Evolutionary conservation across 441 rosid genomes (phyloP).

Genomic region (Raphanus hybrid): DNA sequence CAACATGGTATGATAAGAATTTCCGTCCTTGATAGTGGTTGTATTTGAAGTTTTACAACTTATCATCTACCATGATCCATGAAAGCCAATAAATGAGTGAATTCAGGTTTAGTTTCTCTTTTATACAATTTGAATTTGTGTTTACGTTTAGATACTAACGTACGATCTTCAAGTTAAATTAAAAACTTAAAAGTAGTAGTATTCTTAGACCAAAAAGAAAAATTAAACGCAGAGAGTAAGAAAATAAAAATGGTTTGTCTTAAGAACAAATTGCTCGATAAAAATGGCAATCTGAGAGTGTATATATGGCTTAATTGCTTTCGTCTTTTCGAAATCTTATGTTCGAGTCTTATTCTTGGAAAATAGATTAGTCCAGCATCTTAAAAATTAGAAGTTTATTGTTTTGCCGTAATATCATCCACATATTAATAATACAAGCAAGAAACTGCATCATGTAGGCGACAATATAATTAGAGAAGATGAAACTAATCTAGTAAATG

Average conservation of each 20-base stretch:
- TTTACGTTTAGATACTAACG: not conserved
- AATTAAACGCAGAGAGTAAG: not conserved
- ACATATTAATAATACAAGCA: slow-evolving; percentile 9
- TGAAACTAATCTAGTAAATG: slow-evolving; percentile 30
- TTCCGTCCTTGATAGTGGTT: slow-evolving; percentile 10
- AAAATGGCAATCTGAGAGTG: not conserved
- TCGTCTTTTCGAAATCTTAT: slow-evolving; percentile 20
- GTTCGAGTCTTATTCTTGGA: slow-evolving; percentile 19
- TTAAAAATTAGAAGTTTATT: slow-evolving; percentile 12
- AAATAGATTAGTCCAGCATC: slow-evolving; percentile 26
- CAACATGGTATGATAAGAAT: not conserved
- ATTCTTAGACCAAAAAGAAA: not conserved
- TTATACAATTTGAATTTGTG: slow-evolving; percentile 5
- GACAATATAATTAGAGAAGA: slow-evolving; percentile 28
- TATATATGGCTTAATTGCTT: not conserved
- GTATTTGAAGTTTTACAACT: no score
- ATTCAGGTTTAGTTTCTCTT: not conserved
- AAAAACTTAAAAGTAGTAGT: not conserved
- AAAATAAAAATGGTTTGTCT: not conserved
- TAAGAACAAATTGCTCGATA: not conserved
- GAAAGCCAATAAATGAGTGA: not conserved
- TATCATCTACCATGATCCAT: slow-evolving; percentile 5
- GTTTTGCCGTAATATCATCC: not conserved
- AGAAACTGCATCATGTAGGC: slow-evolving; percentile 12
- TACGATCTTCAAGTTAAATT: not conserved